Percentiles rank a stretch among this genome's conserved stretches.
Conservation (phyloP, 2,329 filamentous ascomycete genomes). For the Neonectria hederae region DNA sequence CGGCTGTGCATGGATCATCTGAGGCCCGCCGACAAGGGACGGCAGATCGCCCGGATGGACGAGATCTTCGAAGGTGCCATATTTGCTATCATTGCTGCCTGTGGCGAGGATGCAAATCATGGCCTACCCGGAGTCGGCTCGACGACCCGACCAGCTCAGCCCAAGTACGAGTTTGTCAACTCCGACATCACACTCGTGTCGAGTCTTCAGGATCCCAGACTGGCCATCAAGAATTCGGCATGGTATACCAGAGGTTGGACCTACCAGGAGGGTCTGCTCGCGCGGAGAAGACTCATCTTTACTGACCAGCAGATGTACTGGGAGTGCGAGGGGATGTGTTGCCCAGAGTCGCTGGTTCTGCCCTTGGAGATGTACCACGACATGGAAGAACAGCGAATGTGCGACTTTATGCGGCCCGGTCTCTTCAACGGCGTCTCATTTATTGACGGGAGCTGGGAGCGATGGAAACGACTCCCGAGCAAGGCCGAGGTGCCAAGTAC, state of each 20-base stretch:
- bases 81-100: slow-evolving; percentile 52
- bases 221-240: slow-evolving; percentile 43
- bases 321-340: slow-evolving; percentile 52
- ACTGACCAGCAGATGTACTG: slow-evolving; percentile 53
- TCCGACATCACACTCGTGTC: slow-evolving; percentile 46
- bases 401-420: slow-evolving; percentile 48
- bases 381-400: slow-evolving; percentile 47
- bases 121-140: slow-evolving; percentile 49
- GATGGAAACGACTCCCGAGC: slow-evolving; percentile 46
- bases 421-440: slow-evolving; percentile 49
- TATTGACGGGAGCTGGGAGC: slow-evolving; percentile 49
- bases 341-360: slow-evolving; percentile 47
- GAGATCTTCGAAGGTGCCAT: slow-evolving; percentile 48
- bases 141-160: slow-evolving; percentile 41
- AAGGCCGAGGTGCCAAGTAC: slow-evolving; percentile 45
- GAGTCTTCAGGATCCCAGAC: slow-evolving; percentile 44
- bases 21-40: slow-evolving; percentile 36
- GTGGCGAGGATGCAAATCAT: slow-evolving; percentile 45
- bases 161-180: slow-evolving; percentile 46
- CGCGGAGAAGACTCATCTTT: slow-evolving; percentile 50
- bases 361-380: slow-evolving; percentile 47
- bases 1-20: slow-evolving; percentile 47
- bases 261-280: slow-evolving; percentile 51
- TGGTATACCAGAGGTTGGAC: slow-evolving; percentile 53
- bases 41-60: slow-evolving; percentile 50